A percentile compares a stretch with the other conserved stretches of the same genome.
phyloP scores from a whole-genome alignment of 2,329 filamentous ascomycete genomes.

The Aspergillus tubingensis region DNA sequence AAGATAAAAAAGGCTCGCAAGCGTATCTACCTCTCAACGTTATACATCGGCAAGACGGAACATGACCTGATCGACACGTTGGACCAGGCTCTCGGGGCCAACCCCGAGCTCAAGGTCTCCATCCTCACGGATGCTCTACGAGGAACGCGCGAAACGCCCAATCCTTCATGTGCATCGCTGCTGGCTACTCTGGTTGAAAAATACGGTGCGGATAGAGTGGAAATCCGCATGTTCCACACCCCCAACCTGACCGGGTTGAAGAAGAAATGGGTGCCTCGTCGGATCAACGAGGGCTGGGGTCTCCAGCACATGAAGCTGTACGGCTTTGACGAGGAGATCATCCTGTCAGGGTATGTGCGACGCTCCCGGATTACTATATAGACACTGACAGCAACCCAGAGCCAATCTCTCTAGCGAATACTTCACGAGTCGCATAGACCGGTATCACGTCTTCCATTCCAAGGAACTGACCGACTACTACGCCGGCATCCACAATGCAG shows the following conservation, averaged over 20 bases:
- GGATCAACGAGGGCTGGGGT: slow-evolving; percentile 98
- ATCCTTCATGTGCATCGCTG: slow-evolving; percentile 83
- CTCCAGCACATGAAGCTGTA: slow-evolving; percentile 99
- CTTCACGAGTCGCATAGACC: slow-evolving; percentile 92
- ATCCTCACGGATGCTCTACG: slow-evolving; percentile 89
- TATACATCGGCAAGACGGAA: slow-evolving; percentile 95
- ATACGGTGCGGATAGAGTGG: slow-evolving; percentile 80
- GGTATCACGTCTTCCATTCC: slow-evolving; percentile 88
- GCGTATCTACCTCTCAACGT: slow-evolving; percentile 87
- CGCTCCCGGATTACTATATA: background rate
- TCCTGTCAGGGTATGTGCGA: slow-evolving; percentile 74
- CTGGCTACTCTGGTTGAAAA: slow-evolving; percentile 80
- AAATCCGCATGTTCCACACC: slow-evolving; percentile 97
- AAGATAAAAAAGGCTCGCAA: slow-evolving; percentile 79
- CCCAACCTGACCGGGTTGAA: slow-evolving; percentile 86
- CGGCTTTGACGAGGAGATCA: slow-evolving; percentile 90
- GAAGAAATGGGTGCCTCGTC: slow-evolving; percentile 79
- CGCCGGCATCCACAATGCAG: slow-evolving; percentile 70
- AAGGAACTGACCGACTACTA: slow-evolving; percentile 81
- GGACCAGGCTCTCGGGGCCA: slow-evolving; percentile 70
- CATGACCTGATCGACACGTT: slow-evolving; percentile 81
- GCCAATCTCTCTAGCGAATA: slow-evolving; percentile 93
- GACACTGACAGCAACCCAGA: slow-evolving; percentile 35
- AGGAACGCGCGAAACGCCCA: slow-evolving; percentile 85
- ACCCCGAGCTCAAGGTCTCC: slow-evolving; percentile 76